Conservation (phyloP, 176 grass and related monocot species). For the Eleusine coracana region DNA sequence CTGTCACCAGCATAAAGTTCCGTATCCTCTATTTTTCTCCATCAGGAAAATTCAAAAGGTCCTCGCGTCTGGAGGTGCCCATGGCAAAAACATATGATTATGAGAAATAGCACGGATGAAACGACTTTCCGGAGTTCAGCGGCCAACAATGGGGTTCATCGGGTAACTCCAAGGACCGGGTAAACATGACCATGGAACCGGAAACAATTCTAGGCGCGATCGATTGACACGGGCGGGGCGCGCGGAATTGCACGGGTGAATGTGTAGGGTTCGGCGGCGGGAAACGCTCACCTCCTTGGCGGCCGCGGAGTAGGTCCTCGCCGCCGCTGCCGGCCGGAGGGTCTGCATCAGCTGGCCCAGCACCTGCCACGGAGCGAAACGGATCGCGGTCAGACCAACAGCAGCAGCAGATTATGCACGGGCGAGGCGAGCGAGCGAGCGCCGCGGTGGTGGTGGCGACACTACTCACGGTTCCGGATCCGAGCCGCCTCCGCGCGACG, state of each 20-base stretch:
- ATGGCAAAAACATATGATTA: not conserved
- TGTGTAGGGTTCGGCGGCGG: too few relatives aligned
- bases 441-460: too few relatives aligned
- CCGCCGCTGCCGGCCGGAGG: constrained; percentile 47
- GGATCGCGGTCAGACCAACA: constrained; percentile 1
- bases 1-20: not conserved
- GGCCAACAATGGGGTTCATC: not conserved
- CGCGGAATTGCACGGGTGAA: not conserved
- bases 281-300: constrained; percentile 76
- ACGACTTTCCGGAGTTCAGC: not conserved
- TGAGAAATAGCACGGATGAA: not conserved
- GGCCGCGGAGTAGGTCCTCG: constrained; percentile 61
- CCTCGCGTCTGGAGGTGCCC: not conserved
- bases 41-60: too few relatives aligned
- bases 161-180: not conserved
- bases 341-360: constrained; percentile 53
- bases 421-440: too few relatives aligned
- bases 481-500: constrained; percentile 65
- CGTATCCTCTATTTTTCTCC: not conserved
- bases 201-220: too few relatives aligned
- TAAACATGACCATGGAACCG: not conserved
- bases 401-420: too few relatives aligned
- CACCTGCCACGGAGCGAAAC: constrained; percentile 49
- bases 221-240: not conserved
- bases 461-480: constrained; percentile 56